These are phyloP conservation scores for Amanita thiersii DNA, from an alignment of 768 basidiomycete genomes.

Conservation along the genomic window DNA sequence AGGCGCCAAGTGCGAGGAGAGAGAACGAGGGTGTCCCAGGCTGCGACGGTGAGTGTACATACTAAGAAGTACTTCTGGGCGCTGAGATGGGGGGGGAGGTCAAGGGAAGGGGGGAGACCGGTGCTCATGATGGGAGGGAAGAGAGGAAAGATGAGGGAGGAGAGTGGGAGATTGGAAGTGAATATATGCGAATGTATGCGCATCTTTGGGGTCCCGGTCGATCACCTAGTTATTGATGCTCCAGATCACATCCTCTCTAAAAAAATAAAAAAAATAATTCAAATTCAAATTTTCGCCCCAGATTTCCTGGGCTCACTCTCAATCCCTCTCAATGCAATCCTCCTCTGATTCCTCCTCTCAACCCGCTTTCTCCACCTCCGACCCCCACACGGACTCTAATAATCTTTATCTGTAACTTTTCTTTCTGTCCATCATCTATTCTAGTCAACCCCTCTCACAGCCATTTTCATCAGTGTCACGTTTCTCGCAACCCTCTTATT, in stretches of 20 bases:
- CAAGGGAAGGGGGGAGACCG: conserved; percentile 55
- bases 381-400: conserved; percentile 16
- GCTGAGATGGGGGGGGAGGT: conserved; percentile 68
- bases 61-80: conserved; percentile 90
- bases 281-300: no score
- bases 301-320: no score
- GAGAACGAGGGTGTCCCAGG: conserved; percentile 85
- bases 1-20: conserved; percentile 74
- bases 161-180: conserved; percentile 2
- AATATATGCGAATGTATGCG: not conserved
- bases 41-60: conserved; percentile 83
- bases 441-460: conserved; percentile 8
- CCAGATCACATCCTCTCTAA: no score
- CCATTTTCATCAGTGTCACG: conserved; percentile 40
- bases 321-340: no score
- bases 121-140: conserved; percentile 21
- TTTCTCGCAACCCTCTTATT: conserved; percentile 68
- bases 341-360: no score
- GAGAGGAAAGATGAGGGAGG: conserved; percentile 9
- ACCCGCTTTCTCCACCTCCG: conserved; percentile 9
- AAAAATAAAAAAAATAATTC: no score
- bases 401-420: conserved; percentile 37
- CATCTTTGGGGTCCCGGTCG: conserved; percentile 7
- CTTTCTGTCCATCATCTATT: not conserved
- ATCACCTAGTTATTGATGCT: no score